Percentiles rank a stretch among this genome's conserved stretches.
phyloP scores from a whole-genome alignment of 2,329 filamentous ascomycete genomes.

The Balansia obtecta region DNA sequence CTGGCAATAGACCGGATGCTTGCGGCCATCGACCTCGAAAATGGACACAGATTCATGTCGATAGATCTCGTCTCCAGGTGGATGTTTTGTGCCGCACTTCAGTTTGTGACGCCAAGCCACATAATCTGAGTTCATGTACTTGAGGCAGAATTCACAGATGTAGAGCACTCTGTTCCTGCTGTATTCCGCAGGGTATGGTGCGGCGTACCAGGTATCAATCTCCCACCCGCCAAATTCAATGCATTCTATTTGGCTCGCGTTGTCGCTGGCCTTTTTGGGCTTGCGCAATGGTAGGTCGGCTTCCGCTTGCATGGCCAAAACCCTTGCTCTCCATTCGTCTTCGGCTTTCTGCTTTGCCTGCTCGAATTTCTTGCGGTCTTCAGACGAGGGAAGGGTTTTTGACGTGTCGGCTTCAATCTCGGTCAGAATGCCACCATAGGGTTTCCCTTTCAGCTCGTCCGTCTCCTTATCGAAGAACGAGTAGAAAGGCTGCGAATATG shows the following conservation, averaged over 20 bases:
- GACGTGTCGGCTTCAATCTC: conserved; percentile 86
- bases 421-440: conserved; percentile 84
- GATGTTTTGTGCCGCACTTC: conserved; percentile 93
- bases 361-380: conserved; percentile 79
- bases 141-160: conserved; percentile 97
- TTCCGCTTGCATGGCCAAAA: conserved; percentile 47
- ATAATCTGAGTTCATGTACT: conserved; percentile 99
- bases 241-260: conserved; percentile 93
- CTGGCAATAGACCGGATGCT: conserved; percentile 97
- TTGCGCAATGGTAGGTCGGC: conserved; percentile 50
- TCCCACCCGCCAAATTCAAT: conserved; percentile 97
- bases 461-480: conserved; percentile 81
- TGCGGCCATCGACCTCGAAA: conserved; percentile 93
- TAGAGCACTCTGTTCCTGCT: conserved; percentile 93
- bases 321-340: conserved; percentile 71
- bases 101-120: conserved; percentile 96
- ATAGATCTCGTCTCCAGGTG: conserved; percentile 95
- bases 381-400: conserved; percentile 67
- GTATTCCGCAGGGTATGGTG: conserved; percentile 96
- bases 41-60: conserved; percentile 83
- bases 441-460: conserved; percentile 83
- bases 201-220: conserved; percentile 98
- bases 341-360: conserved; percentile 83
- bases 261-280: conserved; percentile 64
- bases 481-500: conserved; percentile 69